phyloP scores from a whole-genome alignment of 192 early-diverging fungal species.

The Geranomyces michiganensis region DNA sequence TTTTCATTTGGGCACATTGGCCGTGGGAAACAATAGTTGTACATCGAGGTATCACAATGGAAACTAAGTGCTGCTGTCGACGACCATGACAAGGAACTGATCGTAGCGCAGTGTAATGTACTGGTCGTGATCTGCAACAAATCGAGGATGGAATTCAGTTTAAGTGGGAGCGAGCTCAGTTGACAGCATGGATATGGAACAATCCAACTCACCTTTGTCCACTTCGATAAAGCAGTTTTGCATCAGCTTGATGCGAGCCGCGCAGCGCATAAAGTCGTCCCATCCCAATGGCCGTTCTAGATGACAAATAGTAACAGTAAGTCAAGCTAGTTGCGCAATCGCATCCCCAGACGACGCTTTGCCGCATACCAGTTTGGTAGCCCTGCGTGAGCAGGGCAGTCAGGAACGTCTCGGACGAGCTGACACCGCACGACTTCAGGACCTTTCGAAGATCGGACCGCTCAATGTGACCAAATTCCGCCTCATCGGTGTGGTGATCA shows the following conservation, averaged over 20 bases:
- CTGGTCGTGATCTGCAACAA: too few relatives aligned
- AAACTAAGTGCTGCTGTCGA: neutral
- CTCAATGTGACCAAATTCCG: constrained; percentile 26
- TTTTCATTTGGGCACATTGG: too few relatives aligned
- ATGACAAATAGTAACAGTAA: neutral
- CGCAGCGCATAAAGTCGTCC: constrained; percentile 33
- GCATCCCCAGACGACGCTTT: neutral
- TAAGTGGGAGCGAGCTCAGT: neutral
- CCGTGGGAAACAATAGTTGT: too few relatives aligned
- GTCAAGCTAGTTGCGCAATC: neutral
- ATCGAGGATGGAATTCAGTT: neutral
- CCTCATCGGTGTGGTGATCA: constrained; percentile 25
- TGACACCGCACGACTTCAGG: constrained; percentile 22
- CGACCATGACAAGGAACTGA: neutral
- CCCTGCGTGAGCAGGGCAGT: constrained; percentile 5
- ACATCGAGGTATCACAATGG: too few relatives aligned
- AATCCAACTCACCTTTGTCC: constrained; percentile 19
- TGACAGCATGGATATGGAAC: neutral
- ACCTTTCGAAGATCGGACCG: constrained; percentile 17
- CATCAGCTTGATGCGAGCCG: constrained; percentile 23
- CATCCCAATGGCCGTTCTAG: constrained; percentile 25
- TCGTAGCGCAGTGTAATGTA: neutral
- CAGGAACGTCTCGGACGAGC: constrained; percentile 18
- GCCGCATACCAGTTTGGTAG: constrained; percentile 1
- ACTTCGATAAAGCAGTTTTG: constrained; percentile 20